phyloP scores from a whole-genome alignment of 2,329 filamentous ascomycete genomes.

The Neofusicoccum umdonicola region DNA sequence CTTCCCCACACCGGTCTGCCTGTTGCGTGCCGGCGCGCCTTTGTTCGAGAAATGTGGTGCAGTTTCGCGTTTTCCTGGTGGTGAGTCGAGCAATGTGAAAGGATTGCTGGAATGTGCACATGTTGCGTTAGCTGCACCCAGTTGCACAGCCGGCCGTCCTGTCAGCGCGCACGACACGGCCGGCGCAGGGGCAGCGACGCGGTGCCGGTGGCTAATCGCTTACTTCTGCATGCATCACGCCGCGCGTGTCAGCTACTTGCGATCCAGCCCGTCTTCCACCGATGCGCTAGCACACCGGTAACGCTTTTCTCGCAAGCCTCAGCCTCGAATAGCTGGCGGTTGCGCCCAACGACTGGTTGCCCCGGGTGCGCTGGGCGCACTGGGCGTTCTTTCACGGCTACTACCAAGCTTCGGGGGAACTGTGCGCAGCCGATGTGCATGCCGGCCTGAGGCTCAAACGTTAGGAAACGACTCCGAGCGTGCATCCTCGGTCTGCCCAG shows the following conservation, averaged over 20 bases:
- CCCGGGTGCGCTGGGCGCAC: not conserved
- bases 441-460: slow-evolving; percentile 6
- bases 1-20: not conserved
- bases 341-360: slow-evolving; percentile 9
- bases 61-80: not conserved
- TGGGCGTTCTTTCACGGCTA: not conserved
- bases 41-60: not conserved
- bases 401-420: not conserved
- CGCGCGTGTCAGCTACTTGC: slow-evolving; percentile 5
- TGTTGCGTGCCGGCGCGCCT: not conserved
- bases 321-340: not conserved
- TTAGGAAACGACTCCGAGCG: not conserved
- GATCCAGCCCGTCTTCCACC: not conserved
- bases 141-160: not conserved
- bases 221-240: slow-evolving; percentile 1
- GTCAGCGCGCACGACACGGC: not conserved
- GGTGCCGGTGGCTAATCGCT: slow-evolving; percentile 5
- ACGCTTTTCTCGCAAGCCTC: not conserved
- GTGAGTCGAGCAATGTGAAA: too few relatives aligned
- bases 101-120: not conserved
- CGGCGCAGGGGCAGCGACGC: not conserved
- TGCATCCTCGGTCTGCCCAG: not conserved
- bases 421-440: not conserved
- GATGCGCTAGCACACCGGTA: not conserved
- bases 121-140: not conserved